Evolutionary conservation across 2,329 filamentous ascomycete genomes (phyloP).

Genomic region (Colletotrichum higginsianum): DNA sequence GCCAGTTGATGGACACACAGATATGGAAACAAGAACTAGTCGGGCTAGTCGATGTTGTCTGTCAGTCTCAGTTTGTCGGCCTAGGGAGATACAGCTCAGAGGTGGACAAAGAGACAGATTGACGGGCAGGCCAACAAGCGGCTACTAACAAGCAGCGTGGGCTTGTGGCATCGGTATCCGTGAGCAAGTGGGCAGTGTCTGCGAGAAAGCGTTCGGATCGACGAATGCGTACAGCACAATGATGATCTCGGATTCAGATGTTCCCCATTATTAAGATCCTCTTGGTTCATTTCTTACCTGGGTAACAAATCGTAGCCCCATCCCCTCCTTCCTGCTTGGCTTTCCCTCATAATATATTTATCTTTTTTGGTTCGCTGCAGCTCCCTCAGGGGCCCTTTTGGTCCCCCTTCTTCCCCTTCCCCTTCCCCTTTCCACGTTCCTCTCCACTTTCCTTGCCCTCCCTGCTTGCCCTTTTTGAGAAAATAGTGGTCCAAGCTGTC

Average conservation of each 20-base stretch:
- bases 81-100: conserved; percentile 1
- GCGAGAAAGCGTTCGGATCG: conserved; percentile 24
- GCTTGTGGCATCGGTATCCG: conserved; percentile 12
- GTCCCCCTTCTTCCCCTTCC: conserved; percentile 20
- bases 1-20: conserved; percentile 23
- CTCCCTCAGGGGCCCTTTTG: conserved; percentile 21
- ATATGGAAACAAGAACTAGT: conserved; percentile 2
- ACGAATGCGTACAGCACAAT: conserved; percentile 28
- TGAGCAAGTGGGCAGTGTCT: conserved; percentile 25
- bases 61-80: conserved; percentile 23
- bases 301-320: neutral
- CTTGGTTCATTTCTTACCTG: neutral
- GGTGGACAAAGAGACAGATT: conserved; percentile 11
- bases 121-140: conserved; percentile 16
- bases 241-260: conserved; percentile 11
- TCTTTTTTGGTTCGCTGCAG: conserved; percentile 12
- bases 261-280: neutral
- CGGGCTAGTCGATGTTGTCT: neutral
- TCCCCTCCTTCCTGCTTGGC: conserved; percentile 10
- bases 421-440: conserved; percentile 41
- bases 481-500: conserved; percentile 34
- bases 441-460: conserved; percentile 23
- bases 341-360: neutral
- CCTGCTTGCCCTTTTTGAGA: conserved; percentile 37
- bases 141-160: neutral